Percentiles rank a stretch among this genome's conserved stretches.
Evolutionary conservation across 2,329 filamentous ascomycete species (phyloP).

Genomic region (Venturiaceae sp.): DNA sequence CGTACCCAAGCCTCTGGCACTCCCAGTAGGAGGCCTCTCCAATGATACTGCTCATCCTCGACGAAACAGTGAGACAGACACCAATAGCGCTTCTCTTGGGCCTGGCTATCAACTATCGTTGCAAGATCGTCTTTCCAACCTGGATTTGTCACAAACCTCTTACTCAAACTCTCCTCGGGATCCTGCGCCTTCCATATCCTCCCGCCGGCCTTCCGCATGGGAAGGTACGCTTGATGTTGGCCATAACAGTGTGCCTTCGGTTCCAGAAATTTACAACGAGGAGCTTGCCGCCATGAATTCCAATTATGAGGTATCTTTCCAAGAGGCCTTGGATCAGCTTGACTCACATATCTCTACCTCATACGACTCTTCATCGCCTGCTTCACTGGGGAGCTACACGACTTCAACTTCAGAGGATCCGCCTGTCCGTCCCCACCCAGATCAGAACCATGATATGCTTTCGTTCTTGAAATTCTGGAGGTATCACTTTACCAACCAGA

Average conservation of each 20-base stretch:
- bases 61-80: background rate
- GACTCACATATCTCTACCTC: background rate
- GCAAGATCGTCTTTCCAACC: background rate
- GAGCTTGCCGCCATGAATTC: background rate
- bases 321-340: background rate
- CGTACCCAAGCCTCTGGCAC: background rate
- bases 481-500: background rate
- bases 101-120: background rate
- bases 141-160: background rate
- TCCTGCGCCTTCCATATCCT: background rate
- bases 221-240: background rate
- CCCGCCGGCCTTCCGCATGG: background rate
- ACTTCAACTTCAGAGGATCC: background rate
- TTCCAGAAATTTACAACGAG: background rate
- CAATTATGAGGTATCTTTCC: background rate
- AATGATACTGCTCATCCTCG: background rate
- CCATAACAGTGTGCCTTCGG: background rate
- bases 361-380: background rate
- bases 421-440: conserved; percentile 3
- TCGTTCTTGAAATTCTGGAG: background rate
- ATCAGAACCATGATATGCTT: conserved; percentile 2
- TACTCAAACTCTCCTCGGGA: background rate
- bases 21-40: background rate
- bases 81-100: background rate
- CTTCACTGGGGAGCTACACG: background rate